Conservation (phyloP, 352 stramenopile species). For the Phytophthora parvispora region DNA sequence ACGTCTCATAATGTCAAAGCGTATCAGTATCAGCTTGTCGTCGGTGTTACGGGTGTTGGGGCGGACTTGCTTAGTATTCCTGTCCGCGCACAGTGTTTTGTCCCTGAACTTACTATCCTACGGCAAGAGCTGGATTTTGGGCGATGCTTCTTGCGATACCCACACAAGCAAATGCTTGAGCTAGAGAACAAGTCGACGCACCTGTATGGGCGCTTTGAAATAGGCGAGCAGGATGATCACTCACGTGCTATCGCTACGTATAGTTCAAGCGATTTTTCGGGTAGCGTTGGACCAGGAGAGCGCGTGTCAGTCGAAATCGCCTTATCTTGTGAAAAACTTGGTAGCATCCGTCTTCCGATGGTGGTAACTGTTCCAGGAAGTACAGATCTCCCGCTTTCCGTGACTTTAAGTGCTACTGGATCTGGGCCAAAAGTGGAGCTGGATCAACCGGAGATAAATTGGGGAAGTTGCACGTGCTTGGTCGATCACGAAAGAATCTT, state of each 20-base stretch:
- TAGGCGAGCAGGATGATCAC: conserved; percentile 92
- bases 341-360: conserved; percentile 93
- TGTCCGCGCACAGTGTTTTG: conserved; percentile 90
- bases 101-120: conserved; percentile 79
- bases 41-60: conserved; percentile 93
- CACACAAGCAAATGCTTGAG: conserved; percentile 88
- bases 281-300: conserved; percentile 70
- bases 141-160: conserved; percentile 93
- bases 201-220: conserved; percentile 89
- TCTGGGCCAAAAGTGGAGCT: conserved; percentile 90
- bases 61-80: conserved; percentile 92
- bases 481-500: conserved; percentile 81
- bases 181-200: conserved; percentile 90
- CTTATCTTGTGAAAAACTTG: conserved; percentile 92
- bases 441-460: conserved; percentile 88
- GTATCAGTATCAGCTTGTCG: conserved; percentile 94
- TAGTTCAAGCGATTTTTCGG: conserved; percentile 62
- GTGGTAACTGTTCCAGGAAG: conserved; percentile 86
- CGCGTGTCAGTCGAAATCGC: conserved; percentile 81
- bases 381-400: conserved; percentile 90
- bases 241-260: conserved; percentile 89
- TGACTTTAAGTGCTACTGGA: conserved; percentile 86
- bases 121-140: conserved; percentile 90
- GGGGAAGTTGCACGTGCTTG: conserved; percentile 93
- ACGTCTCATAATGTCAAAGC: conserved; percentile 90